Percentiles rank a stretch among this genome's conserved stretches.
These are phyloP conservation scores for Wallacemonas sp. DNA, from an alignment of 208 protist genomes.

Conservation along the genomic window DNA sequence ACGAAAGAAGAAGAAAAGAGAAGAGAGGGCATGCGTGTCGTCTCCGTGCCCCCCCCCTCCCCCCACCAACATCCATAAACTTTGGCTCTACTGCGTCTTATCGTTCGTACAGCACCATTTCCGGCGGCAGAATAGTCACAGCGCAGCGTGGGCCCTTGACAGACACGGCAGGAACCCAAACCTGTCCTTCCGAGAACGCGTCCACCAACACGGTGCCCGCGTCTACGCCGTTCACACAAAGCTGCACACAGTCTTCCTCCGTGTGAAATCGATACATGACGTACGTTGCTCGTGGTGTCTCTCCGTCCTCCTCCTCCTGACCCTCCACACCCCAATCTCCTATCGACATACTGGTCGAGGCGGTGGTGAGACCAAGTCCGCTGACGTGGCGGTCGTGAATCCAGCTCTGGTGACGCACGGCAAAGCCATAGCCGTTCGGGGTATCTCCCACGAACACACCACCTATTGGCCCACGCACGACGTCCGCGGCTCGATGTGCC, in stretches of 20 bases:
- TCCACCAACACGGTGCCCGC: slow-evolving; percentile 26
- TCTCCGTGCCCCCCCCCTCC: too few species aligned
- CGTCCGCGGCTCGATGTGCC: too few species aligned
- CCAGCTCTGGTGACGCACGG: slow-evolving; percentile 7
- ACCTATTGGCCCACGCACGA: neutral
- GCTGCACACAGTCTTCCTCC: slow-evolving; percentile 28
- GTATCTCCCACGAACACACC: slow-evolving; percentile 29
- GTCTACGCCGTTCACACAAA: slow-evolving; percentile 19
- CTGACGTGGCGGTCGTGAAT: slow-evolving; percentile 10
- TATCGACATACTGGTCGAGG: neutral
- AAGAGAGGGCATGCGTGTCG: too few species aligned
- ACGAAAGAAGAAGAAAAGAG: slow-evolving; percentile 1
- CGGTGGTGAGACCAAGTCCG: neutral
- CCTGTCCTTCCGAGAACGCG: slow-evolving; percentile 32
- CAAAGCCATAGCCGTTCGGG: slow-evolving; percentile 27
- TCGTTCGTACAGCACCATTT: slow-evolving; percentile 11
- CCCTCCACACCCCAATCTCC: neutral
- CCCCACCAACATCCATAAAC: too few species aligned
- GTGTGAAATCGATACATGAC: slow-evolving; percentile 22
- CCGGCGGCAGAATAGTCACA: slow-evolving; percentile 28
- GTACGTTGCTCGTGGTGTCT: slow-evolving; percentile 9
- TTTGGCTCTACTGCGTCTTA: neutral
- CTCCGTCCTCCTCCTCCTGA: neutral
- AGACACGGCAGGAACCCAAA: slow-evolving; percentile 29
- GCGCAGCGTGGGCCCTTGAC: slow-evolving; percentile 23